phyloP scores from a whole-genome alignment of 345 rosid genomes.

The Eucalyptus regnans region DNA sequence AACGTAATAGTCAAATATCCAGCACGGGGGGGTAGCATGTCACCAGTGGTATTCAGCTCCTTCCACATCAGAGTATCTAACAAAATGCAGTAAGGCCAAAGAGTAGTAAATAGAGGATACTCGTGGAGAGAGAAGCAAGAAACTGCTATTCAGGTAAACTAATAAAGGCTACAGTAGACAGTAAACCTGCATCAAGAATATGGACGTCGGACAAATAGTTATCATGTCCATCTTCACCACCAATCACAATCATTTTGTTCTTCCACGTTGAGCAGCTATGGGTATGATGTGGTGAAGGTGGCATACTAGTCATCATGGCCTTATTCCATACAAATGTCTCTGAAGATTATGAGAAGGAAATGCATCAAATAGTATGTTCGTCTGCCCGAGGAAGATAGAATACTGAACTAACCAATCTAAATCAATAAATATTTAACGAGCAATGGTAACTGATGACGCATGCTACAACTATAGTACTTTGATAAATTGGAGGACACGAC shows the following conservation, averaged over 20 bases:
- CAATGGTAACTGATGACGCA: background rate
- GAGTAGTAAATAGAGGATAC: background rate
- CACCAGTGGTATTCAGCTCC: slow-evolving; percentile 65
- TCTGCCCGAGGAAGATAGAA: background rate
- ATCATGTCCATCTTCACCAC: slow-evolving; percentile 95
- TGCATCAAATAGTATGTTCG: background rate
- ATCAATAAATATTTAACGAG: too few relatives aligned
- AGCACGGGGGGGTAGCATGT: slow-evolving; percentile 87
- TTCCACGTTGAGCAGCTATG: slow-evolving; percentile 95
- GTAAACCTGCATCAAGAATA: slow-evolving; percentile 72
- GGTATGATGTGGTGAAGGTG: slow-evolving; percentile 90
- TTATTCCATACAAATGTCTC: slow-evolving; percentile 85
- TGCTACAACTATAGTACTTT: background rate
- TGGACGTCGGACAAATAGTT: slow-evolving; percentile 82
- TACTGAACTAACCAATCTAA: background rate
- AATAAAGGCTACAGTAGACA: background rate
- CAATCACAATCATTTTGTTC: slow-evolving; percentile 69
- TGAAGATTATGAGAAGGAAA: slow-evolving; percentile 6
- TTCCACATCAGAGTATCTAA: slow-evolving; percentile 84
- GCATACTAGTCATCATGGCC: slow-evolving; percentile 52
- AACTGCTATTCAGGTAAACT: background rate
- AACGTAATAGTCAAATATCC: slow-evolving; percentile 65
- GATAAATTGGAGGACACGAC: background rate
- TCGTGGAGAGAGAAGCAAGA: background rate
- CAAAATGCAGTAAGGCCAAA: background rate